Conservation (phyloP, 805 yeast species). For the Myxozyma neglecta region DNA sequence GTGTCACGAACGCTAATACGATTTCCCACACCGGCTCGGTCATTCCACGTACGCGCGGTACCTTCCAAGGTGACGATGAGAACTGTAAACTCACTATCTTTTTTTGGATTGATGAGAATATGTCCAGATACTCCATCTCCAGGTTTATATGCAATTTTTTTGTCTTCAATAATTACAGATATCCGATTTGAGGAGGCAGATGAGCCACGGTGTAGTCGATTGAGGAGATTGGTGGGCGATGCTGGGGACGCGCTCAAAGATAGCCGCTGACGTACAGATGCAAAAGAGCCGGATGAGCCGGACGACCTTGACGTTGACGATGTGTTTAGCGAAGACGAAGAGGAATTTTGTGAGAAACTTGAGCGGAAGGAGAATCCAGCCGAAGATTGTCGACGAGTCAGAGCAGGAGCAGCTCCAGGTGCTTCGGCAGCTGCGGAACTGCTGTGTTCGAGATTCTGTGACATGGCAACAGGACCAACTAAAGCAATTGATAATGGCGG, state of each 20-base stretch:
- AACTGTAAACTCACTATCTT: slow-evolving; percentile 2
- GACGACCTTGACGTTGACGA: not conserved
- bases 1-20: slow-evolving; percentile 10
- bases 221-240: not conserved
- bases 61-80: slow-evolving; percentile 23
- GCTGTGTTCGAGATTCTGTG: not conserved
- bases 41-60: slow-evolving; percentile 16
- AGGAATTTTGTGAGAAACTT: not conserved
- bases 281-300: not conserved
- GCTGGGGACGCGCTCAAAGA: not conserved
- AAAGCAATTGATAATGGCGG: not conserved
- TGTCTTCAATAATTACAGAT: slow-evolving; percentile 5
- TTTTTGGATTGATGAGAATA: slow-evolving; percentile 1
- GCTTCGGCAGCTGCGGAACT: not conserved
- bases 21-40: not conserved
- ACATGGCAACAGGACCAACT: not conserved
- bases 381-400: not conserved
- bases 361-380: not conserved
- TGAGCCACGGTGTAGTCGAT: not conserved
- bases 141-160: slow-evolving; percentile 14
- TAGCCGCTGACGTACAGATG: not conserved
- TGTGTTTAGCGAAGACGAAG: not conserved
- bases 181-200: not conserved
- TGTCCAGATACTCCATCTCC: slow-evolving; percentile 25
- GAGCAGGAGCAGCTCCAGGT: not conserved